phyloP scores from a whole-genome alignment of 2,329 filamentous ascomycete species.

The Fusarium phyllophilum region DNA sequence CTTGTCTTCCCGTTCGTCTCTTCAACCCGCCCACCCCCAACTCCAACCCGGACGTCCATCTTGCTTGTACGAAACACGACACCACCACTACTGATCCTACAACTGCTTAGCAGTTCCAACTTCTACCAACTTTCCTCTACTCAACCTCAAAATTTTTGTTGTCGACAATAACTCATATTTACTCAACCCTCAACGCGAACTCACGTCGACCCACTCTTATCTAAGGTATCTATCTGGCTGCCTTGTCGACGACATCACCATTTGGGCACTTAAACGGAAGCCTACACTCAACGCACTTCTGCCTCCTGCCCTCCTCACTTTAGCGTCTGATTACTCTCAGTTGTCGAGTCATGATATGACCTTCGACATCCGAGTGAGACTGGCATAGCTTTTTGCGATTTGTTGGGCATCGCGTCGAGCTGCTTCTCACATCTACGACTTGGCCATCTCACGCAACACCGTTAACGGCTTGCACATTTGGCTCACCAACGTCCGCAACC shows the following conservation, averaged over 20 bases:
- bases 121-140: constrained; percentile 15
- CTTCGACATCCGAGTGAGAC: constrained; percentile 41
- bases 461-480: constrained; percentile 16
- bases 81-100: constrained; percentile 21
- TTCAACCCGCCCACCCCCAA: constrained; percentile 35
- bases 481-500: constrained; percentile 13
- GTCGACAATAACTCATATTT: constrained; percentile 2
- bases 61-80: constrained; percentile 34
- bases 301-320: constrained; percentile 26
- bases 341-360: constrained; percentile 46
- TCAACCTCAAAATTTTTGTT: background rate
- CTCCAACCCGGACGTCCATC: constrained; percentile 23
- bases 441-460: constrained; percentile 18
- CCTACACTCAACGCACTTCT: constrained; percentile 20
- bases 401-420: constrained; percentile 39
- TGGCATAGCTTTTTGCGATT: constrained; percentile 43
- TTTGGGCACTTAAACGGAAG: constrained; percentile 22
- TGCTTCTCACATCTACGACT: constrained; percentile 27
- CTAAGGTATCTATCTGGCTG: constrained; percentile 21
- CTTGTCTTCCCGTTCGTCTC: constrained; percentile 26
- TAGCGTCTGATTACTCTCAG: constrained; percentile 30
- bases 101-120: constrained; percentile 31
- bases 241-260: constrained; percentile 29
- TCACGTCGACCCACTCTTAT: constrained; percentile 8
- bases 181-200: constrained; percentile 6